Base-by-base conservation (phyloP, 305 asterid genomes). In the Fraxinus nigra region DNA sequence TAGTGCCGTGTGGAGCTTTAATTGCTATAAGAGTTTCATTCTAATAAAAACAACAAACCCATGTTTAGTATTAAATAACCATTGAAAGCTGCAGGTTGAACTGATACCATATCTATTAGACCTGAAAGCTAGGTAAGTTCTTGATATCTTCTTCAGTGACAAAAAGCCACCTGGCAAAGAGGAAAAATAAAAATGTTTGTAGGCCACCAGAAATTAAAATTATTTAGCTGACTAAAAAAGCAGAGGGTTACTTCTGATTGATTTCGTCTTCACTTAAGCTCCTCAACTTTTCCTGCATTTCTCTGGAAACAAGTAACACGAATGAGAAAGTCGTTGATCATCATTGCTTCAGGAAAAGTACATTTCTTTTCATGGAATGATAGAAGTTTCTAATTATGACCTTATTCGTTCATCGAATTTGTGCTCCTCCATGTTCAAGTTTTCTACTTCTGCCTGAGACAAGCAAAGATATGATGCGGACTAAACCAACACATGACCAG, bases 131-230 rank as follows among this genome's bases (percentile, higher is more conserved):
- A 70, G 97, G 96, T 79, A 95, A 86, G 85, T 82, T 86, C 87
- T 92, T 91, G 80, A 94, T 94, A 84, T 95, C 99, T 70, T 94
- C 98, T 88, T 91, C 95, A 67, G 97, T 94, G 24, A 95, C 94
- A 82, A 91, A 92, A 81, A 95, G 95, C 96, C 95, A 92, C 86
- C 99, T 95, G 87, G 67, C 61, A 61, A 82, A 35, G 61, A 81
- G 51, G 24, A 82, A 59, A 9, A 14, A 51, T 7, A 70, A 5
- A 35, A 35, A 77, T 59, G 3, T 40, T 61, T 35, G 40, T 32
- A 40, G 43, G 56, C 59, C 82, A 70, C 59, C 16, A 56, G 65
- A 67, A 59, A 78, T 51, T 43, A 16, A 72, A 83, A 80, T 40
- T 61, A 51, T 61, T 78, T 30, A 34, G 46, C 46, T 82, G 26